Conservation (phyloP, 305 asterid genomes). For the Rubia tinctorum region DNA sequence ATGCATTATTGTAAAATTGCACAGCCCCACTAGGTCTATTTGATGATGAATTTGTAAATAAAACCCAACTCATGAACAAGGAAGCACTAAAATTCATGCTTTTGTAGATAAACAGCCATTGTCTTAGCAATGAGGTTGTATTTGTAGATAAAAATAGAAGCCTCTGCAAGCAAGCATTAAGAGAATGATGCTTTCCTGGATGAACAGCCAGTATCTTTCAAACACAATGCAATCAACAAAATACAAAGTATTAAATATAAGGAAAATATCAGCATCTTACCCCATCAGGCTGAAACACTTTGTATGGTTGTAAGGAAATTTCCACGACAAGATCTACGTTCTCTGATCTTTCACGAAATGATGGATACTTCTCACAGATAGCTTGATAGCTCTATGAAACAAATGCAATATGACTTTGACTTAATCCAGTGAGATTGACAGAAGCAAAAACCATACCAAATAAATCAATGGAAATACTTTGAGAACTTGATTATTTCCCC, state of each 20-base stretch:
- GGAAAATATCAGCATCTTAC: conserved; percentile 39
- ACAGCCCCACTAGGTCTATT: neutral
- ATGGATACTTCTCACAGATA: conserved; percentile 91
- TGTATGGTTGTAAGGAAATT: conserved; percentile 96
- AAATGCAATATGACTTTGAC: conserved; percentile 17
- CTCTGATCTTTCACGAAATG: conserved; percentile 96
- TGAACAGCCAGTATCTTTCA: neutral
- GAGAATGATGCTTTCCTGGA: neutral
- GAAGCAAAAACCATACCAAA: conserved; percentile 4
- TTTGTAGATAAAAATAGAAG: too few species aligned
- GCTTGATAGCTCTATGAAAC: conserved; percentile 70
- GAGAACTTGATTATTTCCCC: too few species aligned
- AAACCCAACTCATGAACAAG: neutral
- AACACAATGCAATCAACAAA: neutral
- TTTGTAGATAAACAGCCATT: neutral
- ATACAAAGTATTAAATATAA: neutral
- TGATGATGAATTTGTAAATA: conserved; percentile 2
- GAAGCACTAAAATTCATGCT: conserved; percentile 3
- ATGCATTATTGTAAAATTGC: neutral
- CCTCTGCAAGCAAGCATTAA: too few species aligned
- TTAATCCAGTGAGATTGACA: conserved; percentile 20
- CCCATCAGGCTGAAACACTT: conserved; percentile 93
- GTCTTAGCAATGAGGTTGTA: too few species aligned
- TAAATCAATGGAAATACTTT: neutral
- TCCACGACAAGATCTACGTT: conserved; percentile 98